Evolutionary conservation across 768 basidiomycete species (phyloP).

Genomic region (Lactarius quietus): DNA sequence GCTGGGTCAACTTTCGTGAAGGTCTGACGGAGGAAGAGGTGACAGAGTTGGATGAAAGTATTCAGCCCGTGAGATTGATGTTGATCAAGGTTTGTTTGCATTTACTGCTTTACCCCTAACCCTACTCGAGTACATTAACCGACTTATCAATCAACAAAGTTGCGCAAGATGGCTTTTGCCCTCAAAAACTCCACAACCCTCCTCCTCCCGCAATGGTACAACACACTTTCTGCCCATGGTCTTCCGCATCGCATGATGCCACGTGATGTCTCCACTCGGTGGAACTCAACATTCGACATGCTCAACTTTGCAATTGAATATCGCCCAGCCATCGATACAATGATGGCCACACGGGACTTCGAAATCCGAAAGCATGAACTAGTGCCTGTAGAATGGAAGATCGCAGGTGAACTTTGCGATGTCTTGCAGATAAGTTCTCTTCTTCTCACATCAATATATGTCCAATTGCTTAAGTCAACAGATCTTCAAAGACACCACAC

Average conservation of each 20-base stretch:
- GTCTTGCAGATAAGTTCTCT: neutral
- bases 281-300: constrained; percentile 29
- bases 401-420: neutral
- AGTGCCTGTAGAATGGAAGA: neutral
- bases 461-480: constrained; percentile 15
- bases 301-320: constrained; percentile 23
- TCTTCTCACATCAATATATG: too few relatives aligned
- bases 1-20: too few relatives aligned
- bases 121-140: too few relatives aligned
- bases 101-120: too few relatives aligned
- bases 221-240: neutral
- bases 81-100: too few relatives aligned
- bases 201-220: constrained; percentile 28
- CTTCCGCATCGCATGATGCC: constrained; percentile 20
- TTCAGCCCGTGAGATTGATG: too few relatives aligned
- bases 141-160: too few relatives aligned
- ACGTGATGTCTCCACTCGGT: constrained; percentile 30
- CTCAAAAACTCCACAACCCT: constrained; percentile 24
- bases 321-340: constrained; percentile 6
- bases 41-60: too few relatives aligned
- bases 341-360: neutral
- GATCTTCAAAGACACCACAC: constrained; percentile 37
- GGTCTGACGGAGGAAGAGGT: too few relatives aligned
- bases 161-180: too few relatives aligned
- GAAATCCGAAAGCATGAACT: constrained; percentile 19